These are phyloP conservation scores for Xylaria sp. DNA, from an alignment of 2,329 filamentous ascomycete species.

Conservation along the genomic window DNA sequence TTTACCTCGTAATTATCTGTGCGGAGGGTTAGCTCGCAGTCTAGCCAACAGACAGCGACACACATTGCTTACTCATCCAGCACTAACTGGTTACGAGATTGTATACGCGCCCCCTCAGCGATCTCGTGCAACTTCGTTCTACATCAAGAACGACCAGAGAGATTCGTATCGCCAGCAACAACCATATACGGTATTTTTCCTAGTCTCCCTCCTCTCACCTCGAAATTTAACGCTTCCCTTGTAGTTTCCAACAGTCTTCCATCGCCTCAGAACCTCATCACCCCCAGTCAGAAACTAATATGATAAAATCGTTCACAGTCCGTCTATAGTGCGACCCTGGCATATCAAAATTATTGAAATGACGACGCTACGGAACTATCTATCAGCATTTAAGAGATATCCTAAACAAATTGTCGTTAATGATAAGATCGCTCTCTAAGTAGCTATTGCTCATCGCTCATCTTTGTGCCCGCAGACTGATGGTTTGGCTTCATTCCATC, in stretches of 20 bases:
- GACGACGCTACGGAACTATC: background rate
- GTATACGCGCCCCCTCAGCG: too few relatives aligned
- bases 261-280: background rate
- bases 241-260: background rate
- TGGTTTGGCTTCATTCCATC: background rate
- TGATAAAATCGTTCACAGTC: background rate
- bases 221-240: too few relatives aligned
- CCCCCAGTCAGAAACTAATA: background rate
- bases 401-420: background rate
- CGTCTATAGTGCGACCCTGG: background rate
- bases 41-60: too few relatives aligned
- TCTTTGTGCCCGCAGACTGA: background rate
- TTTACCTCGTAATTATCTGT: too few relatives aligned
- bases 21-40: too few relatives aligned
- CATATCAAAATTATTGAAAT: background rate
- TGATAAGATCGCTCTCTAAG: background rate
- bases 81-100: too few relatives aligned
- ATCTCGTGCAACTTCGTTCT: too few relatives aligned
- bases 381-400: background rate
- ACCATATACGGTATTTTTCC: too few relatives aligned
- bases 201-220: too few relatives aligned
- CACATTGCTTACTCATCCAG: too few relatives aligned
- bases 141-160: too few relatives aligned
- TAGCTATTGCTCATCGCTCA: background rate
- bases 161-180: too few relatives aligned